Evolutionary conservation across 495 filamentous ascomycete species (phyloP).

Genomic region (Immersiella caudata): DNA sequence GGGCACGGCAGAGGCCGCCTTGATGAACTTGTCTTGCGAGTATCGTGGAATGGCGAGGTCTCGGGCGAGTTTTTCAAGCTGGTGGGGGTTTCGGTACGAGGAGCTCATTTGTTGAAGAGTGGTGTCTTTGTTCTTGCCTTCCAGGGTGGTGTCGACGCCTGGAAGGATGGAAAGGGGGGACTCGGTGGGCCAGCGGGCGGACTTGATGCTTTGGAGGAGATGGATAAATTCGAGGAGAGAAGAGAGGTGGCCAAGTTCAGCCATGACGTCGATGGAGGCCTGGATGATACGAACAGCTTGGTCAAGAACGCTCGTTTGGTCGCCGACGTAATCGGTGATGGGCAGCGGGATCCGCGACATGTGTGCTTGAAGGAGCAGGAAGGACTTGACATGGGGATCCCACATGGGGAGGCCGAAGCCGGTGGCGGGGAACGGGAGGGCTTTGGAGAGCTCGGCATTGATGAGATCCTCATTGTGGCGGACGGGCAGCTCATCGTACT

Average conservation of each 20-base stretch:
- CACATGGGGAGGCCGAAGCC: slow-evolving; percentile 79
- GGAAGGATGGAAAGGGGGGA: slow-evolving; percentile 78
- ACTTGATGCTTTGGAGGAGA: slow-evolving; percentile 89
- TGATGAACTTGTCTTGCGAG: slow-evolving; percentile 52
- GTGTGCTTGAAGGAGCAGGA: slow-evolving; percentile 90
- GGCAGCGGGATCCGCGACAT: slow-evolving; percentile 91
- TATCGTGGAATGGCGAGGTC: slow-evolving; percentile 40
- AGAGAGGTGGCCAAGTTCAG: slow-evolving; percentile 81
- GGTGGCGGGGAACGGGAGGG: slow-evolving; percentile 62
- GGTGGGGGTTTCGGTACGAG: slow-evolving; percentile 40
- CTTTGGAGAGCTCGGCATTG: slow-evolving; percentile 85
- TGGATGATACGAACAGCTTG: slow-evolving; percentile 94
- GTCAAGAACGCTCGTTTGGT: slow-evolving; percentile 82
- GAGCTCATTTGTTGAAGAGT: slow-evolving; percentile 42
- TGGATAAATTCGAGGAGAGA: slow-evolving; percentile 77
- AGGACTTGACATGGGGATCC: slow-evolving; percentile 98
- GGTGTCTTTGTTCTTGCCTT: slow-evolving; percentile 39
- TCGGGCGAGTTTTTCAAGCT: slow-evolving; percentile 46
- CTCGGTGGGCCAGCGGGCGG: slow-evolving; percentile 87
- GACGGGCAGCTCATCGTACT: slow-evolving; percentile 98
- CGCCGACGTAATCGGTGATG: slow-evolving; percentile 96
- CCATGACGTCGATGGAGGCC: slow-evolving; percentile 88
- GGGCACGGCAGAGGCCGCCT: slow-evolving; percentile 65
- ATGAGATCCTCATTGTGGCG: slow-evolving; percentile 99
- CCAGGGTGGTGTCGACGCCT: slow-evolving; percentile 60